Evolutionary conservation across 768 basidiomycete genomes (phyloP).

Genomic region (Mycena leptocephala): DNA sequence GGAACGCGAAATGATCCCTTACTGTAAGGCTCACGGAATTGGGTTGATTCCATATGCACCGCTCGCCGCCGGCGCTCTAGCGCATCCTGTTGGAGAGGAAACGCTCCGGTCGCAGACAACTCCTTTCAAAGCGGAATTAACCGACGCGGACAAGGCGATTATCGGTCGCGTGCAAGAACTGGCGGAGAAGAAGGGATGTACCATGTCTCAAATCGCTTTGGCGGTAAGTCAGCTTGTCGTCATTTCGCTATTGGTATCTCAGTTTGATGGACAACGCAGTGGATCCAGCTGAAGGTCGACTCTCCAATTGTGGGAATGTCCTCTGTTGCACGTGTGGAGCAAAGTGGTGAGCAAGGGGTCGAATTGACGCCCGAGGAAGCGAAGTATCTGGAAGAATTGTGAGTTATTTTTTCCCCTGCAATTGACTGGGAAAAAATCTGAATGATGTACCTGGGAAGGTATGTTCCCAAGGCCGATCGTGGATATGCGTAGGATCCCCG

Average conservation of each 20-base stretch:
- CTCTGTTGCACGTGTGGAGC: constrained; percentile 38
- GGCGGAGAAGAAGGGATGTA: constrained; percentile 56
- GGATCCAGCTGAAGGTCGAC: constrained; percentile 54
- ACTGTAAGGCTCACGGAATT: constrained; percentile 65
- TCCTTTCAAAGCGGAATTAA: constrained; percentile 34
- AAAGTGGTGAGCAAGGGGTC: constrained; percentile 37
- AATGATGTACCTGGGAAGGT: neutral
- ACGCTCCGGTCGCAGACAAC: constrained; percentile 38
- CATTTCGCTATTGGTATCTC: too few species aligned
- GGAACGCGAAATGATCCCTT: constrained; percentile 63
- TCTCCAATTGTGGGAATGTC: constrained; percentile 50
- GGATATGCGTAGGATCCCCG: constrained; percentile 20
- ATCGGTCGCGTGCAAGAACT: constrained; percentile 59
- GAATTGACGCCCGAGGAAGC: constrained; percentile 61
- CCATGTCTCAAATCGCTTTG: constrained; percentile 64
- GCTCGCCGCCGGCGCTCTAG: constrained; percentile 56
- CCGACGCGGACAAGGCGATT: constrained; percentile 49
- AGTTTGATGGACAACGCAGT: constrained; percentile 37
- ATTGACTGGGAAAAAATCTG: neutral
- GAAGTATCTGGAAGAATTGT: constrained; percentile 58
- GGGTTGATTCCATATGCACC: constrained; percentile 69
- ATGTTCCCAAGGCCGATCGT: constrained; percentile 28
- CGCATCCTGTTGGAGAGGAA: constrained; percentile 51
- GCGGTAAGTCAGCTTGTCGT: constrained; percentile 41
- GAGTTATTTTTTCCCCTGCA: constrained; percentile 29